These are phyloP conservation scores for Hyparrhenia diplandra DNA, from an alignment of 176 grass and related monocot species.

Conservation along the genomic window DNA sequence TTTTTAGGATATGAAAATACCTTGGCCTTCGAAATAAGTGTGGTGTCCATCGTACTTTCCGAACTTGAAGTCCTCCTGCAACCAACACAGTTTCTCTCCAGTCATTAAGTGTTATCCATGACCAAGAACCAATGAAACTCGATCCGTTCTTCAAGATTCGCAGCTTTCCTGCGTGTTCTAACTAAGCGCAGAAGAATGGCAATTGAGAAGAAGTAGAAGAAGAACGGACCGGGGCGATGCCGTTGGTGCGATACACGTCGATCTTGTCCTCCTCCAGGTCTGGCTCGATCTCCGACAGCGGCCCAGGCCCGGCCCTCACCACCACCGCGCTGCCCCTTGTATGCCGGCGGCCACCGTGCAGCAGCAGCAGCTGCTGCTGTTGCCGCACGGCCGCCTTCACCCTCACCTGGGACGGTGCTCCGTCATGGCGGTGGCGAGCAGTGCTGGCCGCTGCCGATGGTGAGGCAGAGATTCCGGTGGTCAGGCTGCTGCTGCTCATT, in stretches of 20 bases:
- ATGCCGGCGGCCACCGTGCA: constrained; percentile 3
- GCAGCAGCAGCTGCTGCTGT: neutral
- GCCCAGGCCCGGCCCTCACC: constrained; percentile 40
- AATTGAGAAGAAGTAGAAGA: neutral
- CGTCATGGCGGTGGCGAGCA: constrained; percentile 25
- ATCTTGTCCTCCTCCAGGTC: constrained; percentile 76
- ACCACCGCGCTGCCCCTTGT: constrained; percentile 28
- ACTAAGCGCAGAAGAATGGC: neutral
- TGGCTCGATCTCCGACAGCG: constrained; percentile 74
- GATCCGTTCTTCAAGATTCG: neutral
- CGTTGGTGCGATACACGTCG: constrained; percentile 69
- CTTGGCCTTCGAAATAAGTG: constrained; percentile 67
- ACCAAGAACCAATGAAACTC: too few species aligned
- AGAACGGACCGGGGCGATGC: constrained; percentile 54
- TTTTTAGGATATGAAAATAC: constrained; percentile 17
- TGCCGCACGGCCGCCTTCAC: constrained; percentile 10
- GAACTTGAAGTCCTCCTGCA: constrained; percentile 86
- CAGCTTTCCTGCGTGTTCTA: neutral
- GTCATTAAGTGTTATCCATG: constrained; percentile 7
- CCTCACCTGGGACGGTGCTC: constrained; percentile 1
- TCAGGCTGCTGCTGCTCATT: constrained; percentile 48
- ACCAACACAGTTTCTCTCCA: neutral
- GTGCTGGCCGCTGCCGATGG: constrained; percentile 10
- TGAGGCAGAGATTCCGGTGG: constrained; percentile 29
- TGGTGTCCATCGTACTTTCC: constrained; percentile 77